Evolutionary conservation across 2,329 filamentous ascomycete species (phyloP).

Genomic region (Trichoderma gracile): DNA sequence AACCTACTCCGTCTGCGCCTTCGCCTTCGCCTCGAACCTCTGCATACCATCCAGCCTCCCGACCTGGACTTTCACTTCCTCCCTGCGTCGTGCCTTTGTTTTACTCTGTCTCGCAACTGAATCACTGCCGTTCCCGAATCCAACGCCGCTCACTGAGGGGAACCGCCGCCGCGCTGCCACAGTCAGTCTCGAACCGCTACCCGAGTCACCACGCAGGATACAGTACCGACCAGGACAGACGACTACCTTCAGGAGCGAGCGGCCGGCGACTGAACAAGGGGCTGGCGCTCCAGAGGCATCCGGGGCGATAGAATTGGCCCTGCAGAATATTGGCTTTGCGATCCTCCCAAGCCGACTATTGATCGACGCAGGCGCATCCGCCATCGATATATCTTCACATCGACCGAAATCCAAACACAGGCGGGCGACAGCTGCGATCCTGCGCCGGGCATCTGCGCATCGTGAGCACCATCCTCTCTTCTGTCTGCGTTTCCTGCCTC

Average conservation of each 20-base stretch:
- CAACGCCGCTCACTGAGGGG: constrained; percentile 6
- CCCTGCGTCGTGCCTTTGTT: constrained; percentile 23
- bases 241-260: constrained; percentile 5
- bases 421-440: neutral
- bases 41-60: constrained; percentile 26
- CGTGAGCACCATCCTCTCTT: constrained; percentile 21
- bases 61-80: constrained; percentile 18
- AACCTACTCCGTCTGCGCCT: neutral
- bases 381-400: constrained; percentile 5
- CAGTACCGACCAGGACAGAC: neutral
- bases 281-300: neutral
- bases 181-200: constrained; percentile 17
- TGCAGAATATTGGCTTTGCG: constrained; percentile 13
- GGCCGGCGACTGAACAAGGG: constrained; percentile 12
- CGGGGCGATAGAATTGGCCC: constrained; percentile 1
- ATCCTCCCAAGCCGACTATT: constrained; percentile 1
- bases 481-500: neutral
- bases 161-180: constrained; percentile 8
- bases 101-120: constrained; percentile 25
- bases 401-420: neutral
- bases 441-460: constrained; percentile 14
- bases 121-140: constrained; percentile 4
- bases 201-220: constrained; percentile 11
- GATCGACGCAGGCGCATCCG: constrained; percentile 13
- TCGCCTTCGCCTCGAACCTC: neutral